Conservation (phyloP, 169 alveolate genomes). For the Cryptosporidium muris region DNA sequence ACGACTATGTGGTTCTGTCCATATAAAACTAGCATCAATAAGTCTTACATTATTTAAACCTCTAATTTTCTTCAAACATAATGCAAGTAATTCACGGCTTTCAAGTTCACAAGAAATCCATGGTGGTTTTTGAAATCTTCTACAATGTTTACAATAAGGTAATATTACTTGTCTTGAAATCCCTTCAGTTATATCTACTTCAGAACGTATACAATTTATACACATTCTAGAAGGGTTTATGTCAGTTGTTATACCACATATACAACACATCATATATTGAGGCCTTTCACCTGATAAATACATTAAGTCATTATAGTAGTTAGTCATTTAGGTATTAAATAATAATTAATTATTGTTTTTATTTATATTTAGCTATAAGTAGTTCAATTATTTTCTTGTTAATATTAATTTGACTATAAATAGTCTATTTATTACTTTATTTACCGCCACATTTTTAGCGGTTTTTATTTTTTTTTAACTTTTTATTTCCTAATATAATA, state of each 20-base stretch:
- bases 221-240: constrained; percentile 91
- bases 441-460: no score
- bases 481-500: no score
- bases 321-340: no score
- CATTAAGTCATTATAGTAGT: background rate
- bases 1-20: constrained; percentile 96
- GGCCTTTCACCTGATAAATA: constrained; percentile 40
- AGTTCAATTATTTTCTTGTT: no score
- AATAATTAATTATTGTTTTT: no score
- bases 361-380: no score
- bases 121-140: constrained; percentile 91
- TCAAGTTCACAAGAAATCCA: constrained; percentile 95
- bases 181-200: constrained; percentile 90
- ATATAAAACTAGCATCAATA: constrained; percentile 94
- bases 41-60: constrained; percentile 92
- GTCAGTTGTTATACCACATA: constrained; percentile 89
- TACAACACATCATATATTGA: constrained; percentile 82
- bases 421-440: no score
- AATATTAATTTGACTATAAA: no score
- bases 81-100: constrained; percentile 94
- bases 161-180: constrained; percentile 81
- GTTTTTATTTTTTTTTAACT: no score
- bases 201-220: constrained; percentile 87
- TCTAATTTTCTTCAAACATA: constrained; percentile 94
- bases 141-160: constrained; percentile 89